These are phyloP conservation scores for Dactylellina parvicollis DNA, from an alignment of 2,329 filamentous ascomycete species.

Conservation along the genomic window DNA sequence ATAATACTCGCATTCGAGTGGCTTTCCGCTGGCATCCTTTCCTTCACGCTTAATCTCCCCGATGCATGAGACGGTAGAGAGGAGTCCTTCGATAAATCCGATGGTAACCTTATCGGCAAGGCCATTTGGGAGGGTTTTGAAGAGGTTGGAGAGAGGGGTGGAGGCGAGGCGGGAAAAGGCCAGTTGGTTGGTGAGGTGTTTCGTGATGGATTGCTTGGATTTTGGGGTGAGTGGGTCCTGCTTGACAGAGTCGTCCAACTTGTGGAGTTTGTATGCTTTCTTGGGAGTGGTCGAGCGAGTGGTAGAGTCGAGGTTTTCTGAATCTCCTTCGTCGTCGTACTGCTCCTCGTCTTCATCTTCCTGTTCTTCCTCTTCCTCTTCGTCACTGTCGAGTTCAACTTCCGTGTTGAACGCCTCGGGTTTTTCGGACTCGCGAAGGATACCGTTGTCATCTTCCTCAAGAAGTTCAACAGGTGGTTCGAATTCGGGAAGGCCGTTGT, in stretches of 20 bases:
- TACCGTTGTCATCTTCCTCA: conserved; percentile 24
- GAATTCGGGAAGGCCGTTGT: conserved; percentile 24
- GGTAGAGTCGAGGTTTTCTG: conserved; percentile 21
- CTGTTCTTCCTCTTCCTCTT: conserved; percentile 89
- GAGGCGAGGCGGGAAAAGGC: conserved; percentile 93
- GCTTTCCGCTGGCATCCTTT: conserved; percentile 94
- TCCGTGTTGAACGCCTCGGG: conserved; percentile 57
- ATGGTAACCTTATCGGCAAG: conserved; percentile 69
- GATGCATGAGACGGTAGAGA: conserved; percentile 80
- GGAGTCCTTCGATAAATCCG: conserved; percentile 73
- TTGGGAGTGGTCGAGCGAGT: conserved; percentile 12
- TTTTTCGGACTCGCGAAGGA: conserved; percentile 47
- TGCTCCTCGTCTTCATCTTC: conserved; percentile 7
- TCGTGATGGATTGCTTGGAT: conserved; percentile 69
- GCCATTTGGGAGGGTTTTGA: conserved; percentile 78
- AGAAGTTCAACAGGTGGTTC: not conserved
- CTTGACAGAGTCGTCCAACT: conserved; percentile 58
- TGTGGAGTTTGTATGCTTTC: conserved; percentile 38
- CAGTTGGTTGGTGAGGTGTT: conserved; percentile 94
- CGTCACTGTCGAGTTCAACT: conserved; percentile 76
- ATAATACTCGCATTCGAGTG: conserved; percentile 95
- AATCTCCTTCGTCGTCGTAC: conserved; percentile 25
- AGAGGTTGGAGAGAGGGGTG: conserved; percentile 86
- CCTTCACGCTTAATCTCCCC: conserved; percentile 89
- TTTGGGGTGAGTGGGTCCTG: conserved; percentile 61